A percentile compares a stretch with the other conserved stretches of the same genome.
Conservation (phyloP, 495 filamentous ascomycete species). For the Xylaria intraflava region DNA sequence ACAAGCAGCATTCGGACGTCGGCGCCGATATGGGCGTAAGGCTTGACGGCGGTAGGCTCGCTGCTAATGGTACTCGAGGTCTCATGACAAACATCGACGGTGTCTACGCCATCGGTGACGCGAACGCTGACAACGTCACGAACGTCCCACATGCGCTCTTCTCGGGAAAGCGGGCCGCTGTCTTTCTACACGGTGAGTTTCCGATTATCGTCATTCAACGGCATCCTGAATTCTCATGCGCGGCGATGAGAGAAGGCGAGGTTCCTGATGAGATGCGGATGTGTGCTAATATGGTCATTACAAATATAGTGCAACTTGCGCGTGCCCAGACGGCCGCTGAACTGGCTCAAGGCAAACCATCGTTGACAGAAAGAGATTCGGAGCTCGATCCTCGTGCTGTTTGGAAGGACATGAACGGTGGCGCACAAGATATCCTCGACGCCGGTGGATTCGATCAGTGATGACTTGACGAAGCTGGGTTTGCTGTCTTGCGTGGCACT, state of each 20-base stretch:
- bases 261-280: too few relatives aligned
- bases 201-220: too few relatives aligned
- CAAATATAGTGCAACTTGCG: slow-evolving; percentile 25
- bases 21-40: slow-evolving; percentile 37
- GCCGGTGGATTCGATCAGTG: slow-evolving; percentile 23
- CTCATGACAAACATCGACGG: slow-evolving; percentile 43
- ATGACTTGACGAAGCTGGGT: background rate
- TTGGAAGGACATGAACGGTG: slow-evolving; percentile 25
- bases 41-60: slow-evolving; percentile 40
- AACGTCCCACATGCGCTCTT: slow-evolving; percentile 58
- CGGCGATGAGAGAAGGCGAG: too few relatives aligned
- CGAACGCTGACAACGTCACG: slow-evolving; percentile 50
- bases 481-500: too few relatives aligned
- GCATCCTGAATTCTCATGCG: too few relatives aligned
- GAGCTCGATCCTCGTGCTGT: slow-evolving; percentile 20
- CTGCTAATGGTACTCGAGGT: slow-evolving; percentile 27
- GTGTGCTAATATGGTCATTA: slow-evolving; percentile 9
- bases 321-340: slow-evolving; percentile 17
- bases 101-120: slow-evolving; percentile 52
- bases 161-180: slow-evolving; percentile 50
- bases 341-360: slow-evolving; percentile 14
- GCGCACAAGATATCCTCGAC: slow-evolving; percentile 17
- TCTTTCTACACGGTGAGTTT: slow-evolving; percentile 48
- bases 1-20: slow-evolving; percentile 35
- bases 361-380: slow-evolving; percentile 9